A percentile compares a stretch with the other conserved stretches of the same genome.
phyloP scores from a whole-genome alignment of 768 basidiomycete species.

The Lactifluus piperatus region DNA sequence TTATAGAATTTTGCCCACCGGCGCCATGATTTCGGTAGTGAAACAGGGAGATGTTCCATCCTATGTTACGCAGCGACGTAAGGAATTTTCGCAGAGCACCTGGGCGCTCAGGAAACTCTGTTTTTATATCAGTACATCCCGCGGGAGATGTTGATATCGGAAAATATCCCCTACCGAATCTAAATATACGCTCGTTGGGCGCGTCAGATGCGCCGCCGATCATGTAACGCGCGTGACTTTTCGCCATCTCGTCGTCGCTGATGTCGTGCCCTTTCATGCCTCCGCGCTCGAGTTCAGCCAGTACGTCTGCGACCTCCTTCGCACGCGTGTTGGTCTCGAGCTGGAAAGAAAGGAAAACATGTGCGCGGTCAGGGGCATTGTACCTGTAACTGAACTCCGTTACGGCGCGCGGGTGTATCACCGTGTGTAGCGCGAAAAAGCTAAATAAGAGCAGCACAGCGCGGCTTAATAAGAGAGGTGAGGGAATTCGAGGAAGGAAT shows the following conservation, averaged over 20 bases:
- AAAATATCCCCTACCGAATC: constrained; percentile 68
- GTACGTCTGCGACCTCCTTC: constrained; percentile 55
- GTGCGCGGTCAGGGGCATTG: constrained; percentile 62
- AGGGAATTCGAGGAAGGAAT: neutral
- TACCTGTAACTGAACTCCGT: constrained; percentile 97
- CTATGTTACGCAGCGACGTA: constrained; percentile 56
- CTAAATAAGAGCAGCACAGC: constrained; percentile 36
- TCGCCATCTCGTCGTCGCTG: constrained; percentile 91
- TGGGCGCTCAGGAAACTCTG: constrained; percentile 95
- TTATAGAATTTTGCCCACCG: constrained; percentile 42
- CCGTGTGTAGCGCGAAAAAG: constrained; percentile 77
- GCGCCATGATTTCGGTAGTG: constrained; percentile 98
- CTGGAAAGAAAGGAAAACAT: constrained; percentile 87
- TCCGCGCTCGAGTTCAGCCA: constrained; percentile 48
- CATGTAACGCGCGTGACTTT: constrained; percentile 91
- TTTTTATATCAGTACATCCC: neutral
- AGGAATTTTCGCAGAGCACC: constrained; percentile 88
- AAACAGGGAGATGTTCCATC: constrained; percentile 95
- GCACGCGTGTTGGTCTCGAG: constrained; percentile 49
- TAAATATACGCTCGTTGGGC: constrained; percentile 77
- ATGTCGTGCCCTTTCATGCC: constrained; percentile 86
- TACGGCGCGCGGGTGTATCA: constrained; percentile 84
- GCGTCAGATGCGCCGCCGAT: constrained; percentile 79
- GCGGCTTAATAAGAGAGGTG: neutral
- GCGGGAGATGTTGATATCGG: neutral